Percentiles rank a stretch among this genome's conserved stretches.
Evolutionary conservation across 2,329 filamentous ascomycete genomes (phyloP).

Genomic region (Ceratocystis eucalypticola): DNA sequence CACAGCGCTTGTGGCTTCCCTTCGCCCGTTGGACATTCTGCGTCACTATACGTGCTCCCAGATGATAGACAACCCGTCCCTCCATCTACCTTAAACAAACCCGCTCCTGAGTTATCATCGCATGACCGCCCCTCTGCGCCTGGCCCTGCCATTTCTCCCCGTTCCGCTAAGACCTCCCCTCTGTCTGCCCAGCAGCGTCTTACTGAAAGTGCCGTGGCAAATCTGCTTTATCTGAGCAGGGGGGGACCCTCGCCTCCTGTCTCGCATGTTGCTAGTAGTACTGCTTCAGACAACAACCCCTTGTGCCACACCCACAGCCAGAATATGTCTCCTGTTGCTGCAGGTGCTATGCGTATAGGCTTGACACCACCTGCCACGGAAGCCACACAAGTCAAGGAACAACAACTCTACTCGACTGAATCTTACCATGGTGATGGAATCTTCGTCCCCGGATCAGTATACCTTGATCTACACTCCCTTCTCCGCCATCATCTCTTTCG

Average conservation of each 20-base stretch:
- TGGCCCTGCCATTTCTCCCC: neutral
- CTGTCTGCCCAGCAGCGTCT: slow-evolving; percentile 23
- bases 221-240: slow-evolving; percentile 27
- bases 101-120: neutral
- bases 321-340: neutral
- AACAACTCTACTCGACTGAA: slow-evolving; percentile 26
- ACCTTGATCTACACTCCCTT: slow-evolving; percentile 34
- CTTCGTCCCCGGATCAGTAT: slow-evolving; percentile 35
- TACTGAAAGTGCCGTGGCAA: slow-evolving; percentile 27
- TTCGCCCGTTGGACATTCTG: slow-evolving; percentile 5
- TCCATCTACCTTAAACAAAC: neutral
- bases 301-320: neutral
- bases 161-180: slow-evolving; percentile 16
- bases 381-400: slow-evolving; percentile 21
- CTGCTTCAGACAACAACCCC: slow-evolving; percentile 9
- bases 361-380: slow-evolving; percentile 21
- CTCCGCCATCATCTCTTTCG: slow-evolving; percentile 34
- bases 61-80: slow-evolving; percentile 20
- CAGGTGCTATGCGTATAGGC: slow-evolving; percentile 9
- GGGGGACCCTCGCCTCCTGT: slow-evolving; percentile 20
- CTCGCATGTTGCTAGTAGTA: slow-evolving; percentile 18
- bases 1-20: slow-evolving; percentile 4
- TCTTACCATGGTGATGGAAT: slow-evolving; percentile 30
- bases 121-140: neutral
- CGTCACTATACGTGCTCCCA: slow-evolving; percentile 19